Evolutionary conservation across 352 stramenopile species (phyloP).

Genomic region (Pythium oligandrum): DNA sequence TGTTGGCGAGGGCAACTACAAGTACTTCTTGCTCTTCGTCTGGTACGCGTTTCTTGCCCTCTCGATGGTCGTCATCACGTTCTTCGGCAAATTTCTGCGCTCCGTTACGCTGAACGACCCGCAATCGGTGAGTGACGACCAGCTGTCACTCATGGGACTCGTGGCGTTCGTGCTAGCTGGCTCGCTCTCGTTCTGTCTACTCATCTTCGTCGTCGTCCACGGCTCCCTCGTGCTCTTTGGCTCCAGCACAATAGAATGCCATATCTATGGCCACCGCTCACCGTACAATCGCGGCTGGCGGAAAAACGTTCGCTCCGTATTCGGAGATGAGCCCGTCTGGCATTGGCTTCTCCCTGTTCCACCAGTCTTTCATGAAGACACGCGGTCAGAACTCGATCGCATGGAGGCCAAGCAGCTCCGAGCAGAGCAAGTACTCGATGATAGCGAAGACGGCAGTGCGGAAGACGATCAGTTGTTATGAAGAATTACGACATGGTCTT

Average conservation of each 20-base stretch:
- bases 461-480: constrained; percentile 61
- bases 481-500: constrained; percentile 13
- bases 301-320: constrained; percentile 44
- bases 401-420: constrained; percentile 43
- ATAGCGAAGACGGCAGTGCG: constrained; percentile 27
- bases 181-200: constrained; percentile 60
- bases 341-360: constrained; percentile 55
- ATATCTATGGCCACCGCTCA: constrained; percentile 56
- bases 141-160: constrained; percentile 42
- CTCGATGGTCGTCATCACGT: constrained; percentile 45
- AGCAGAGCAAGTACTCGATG: constrained; percentile 33
- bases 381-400: constrained; percentile 30
- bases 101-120: constrained; percentile 12
- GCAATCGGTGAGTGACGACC: constrained; percentile 10
- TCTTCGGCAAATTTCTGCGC: constrained; percentile 48
- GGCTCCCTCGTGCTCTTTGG: constrained; percentile 59
- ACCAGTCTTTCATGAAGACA: constrained; percentile 11
- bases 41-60: constrained; percentile 69
- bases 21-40: constrained; percentile 86
- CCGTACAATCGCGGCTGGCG: constrained; percentile 70
- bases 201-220: constrained; percentile 73
- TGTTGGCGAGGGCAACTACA: constrained; percentile 81
- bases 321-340: constrained; percentile 42
- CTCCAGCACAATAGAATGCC: constrained; percentile 77
- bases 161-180: constrained; percentile 71